These are phyloP conservation scores for Antitrichia curtipendula DNA, from an alignment of 225 moss, liverwort and hornwort genomes.

Conservation along the genomic window DNA sequence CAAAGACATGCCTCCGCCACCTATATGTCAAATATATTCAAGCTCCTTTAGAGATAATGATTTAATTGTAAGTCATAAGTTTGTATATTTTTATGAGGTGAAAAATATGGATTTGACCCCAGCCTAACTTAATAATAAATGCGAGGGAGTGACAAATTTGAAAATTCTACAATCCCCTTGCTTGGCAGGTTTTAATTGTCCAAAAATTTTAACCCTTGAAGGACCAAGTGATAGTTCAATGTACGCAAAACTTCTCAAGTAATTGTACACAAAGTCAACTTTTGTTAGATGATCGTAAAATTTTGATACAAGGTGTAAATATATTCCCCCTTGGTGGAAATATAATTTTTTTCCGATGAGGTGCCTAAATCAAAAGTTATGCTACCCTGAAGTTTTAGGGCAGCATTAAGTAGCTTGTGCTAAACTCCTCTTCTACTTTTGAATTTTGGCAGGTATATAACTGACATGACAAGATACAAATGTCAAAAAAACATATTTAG, in stretches of 20 bases:
- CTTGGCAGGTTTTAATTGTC: accelerated
- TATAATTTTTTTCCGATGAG: accelerated
- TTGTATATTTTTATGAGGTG: background rate
- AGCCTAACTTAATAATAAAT: background rate
- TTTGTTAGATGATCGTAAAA: accelerated
- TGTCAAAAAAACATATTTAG: background rate
- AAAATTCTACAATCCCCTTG: accelerated
- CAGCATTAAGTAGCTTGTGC: background rate
- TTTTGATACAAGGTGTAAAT: background rate
- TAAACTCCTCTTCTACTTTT: background rate
- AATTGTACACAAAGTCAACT: background rate
- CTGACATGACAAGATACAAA: background rate
- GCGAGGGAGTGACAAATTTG: background rate
- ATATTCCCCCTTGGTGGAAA: accelerated
- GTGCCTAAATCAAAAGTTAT: background rate
- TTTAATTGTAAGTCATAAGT: background rate
- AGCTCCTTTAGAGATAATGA: background rate
- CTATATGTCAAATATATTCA: background rate
- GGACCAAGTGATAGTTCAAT: accelerated
- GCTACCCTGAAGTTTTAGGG: accelerated
- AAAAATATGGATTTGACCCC: background rate
- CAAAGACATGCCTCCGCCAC: accelerated
- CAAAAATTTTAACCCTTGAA: too few relatives aligned
- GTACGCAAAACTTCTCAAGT: accelerated
- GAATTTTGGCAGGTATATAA: background rate